Evolutionary conservation across 2,329 filamentous ascomycete genomes (phyloP).

Genomic region (Aureobasidium sp.): DNA sequence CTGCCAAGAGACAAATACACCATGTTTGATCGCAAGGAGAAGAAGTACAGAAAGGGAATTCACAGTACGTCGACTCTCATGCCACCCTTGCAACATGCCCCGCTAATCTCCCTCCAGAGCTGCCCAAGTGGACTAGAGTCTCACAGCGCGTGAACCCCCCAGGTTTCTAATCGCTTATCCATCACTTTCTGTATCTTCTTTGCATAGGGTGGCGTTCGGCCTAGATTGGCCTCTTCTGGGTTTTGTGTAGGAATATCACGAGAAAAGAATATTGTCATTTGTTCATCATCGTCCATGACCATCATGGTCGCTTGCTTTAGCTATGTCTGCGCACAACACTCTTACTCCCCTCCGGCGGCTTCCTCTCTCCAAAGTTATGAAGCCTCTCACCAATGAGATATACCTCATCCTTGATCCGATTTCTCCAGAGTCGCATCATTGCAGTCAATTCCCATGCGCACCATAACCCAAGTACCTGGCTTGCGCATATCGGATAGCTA

Average conservation of each 20-base stretch:
- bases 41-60: constrained; percentile 92
- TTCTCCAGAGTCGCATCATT: constrained; percentile 68
- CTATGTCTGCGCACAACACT: constrained; percentile 26
- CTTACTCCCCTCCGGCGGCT: constrained; percentile 28
- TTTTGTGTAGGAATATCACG: constrained; percentile 11
- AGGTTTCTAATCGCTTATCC: constrained; percentile 59
- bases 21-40: constrained; percentile 93
- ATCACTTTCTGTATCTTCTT: constrained; percentile 21
- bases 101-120: constrained; percentile 24
- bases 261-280: constrained; percentile 14
- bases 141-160: constrained; percentile 91
- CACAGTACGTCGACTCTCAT: constrained; percentile 61
- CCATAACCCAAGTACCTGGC: constrained; percentile 42
- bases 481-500: constrained; percentile 62
- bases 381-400: constrained; percentile 91
- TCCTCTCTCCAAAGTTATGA: constrained; percentile 78
- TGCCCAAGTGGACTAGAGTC: constrained; percentile 80
- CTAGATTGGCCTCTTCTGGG: background rate
- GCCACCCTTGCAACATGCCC: constrained; percentile 24
- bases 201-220: constrained; percentile 16
- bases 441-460: constrained; percentile 45
- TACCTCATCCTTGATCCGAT: constrained; percentile 82
- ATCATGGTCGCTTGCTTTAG: background rate
- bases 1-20: constrained; percentile 94
- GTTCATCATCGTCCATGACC: background rate